Evolutionary conservation across 2,329 filamentous ascomycete genomes (phyloP).

Genomic region (Cordyceps sp.): DNA sequence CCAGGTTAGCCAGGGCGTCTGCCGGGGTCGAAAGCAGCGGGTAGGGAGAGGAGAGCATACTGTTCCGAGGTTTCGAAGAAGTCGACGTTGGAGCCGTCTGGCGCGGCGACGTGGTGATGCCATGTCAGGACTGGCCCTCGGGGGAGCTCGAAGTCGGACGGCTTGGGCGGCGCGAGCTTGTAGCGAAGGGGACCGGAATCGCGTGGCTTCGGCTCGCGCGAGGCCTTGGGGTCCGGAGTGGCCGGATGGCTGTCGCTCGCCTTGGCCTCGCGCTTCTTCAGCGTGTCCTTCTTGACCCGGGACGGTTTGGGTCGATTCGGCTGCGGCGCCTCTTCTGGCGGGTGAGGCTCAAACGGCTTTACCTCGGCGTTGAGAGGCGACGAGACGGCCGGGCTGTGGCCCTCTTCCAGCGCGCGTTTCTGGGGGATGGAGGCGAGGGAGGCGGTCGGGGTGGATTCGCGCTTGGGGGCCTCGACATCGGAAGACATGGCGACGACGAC

Average conservation of each 20-base stretch:
- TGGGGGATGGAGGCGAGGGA: slow-evolving; percentile 36
- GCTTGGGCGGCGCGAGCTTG: slow-evolving; percentile 46
- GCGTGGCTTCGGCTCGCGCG: slow-evolving; percentile 20
- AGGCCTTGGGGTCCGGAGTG: slow-evolving; percentile 37
- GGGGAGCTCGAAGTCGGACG: slow-evolving; percentile 42
- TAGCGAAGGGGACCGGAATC: slow-evolving; percentile 40
- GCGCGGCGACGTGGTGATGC: slow-evolving; percentile 33
- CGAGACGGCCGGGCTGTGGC: slow-evolving; percentile 52
- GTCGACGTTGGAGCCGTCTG: slow-evolving; percentile 32
- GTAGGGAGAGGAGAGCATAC: slow-evolving; percentile 22
- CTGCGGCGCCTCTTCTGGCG: slow-evolving; percentile 26
- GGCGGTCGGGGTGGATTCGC: slow-evolving; percentile 22
- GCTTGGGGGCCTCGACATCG: slow-evolving; percentile 19
- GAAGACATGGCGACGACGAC: slow-evolving; percentile 21
- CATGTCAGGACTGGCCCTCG: slow-evolving; percentile 38
- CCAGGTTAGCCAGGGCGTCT: slow-evolving; percentile 2
- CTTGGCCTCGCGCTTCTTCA: slow-evolving; percentile 54
- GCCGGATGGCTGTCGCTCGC: slow-evolving; percentile 33
- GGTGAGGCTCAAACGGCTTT: slow-evolving; percentile 20
- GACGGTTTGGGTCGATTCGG: slow-evolving; percentile 19
- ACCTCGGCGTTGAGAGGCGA: slow-evolving; percentile 60
- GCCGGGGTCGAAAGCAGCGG: neutral
- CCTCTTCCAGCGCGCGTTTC: slow-evolving; percentile 51
- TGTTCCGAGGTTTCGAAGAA: slow-evolving; percentile 50
- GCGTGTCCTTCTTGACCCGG: slow-evolving; percentile 46